Evolutionary conservation across 345 rosid genomes (phyloP), one percentile per base, ranked within the genome.

Genomic region (Erucastrum elatum): DNA sequence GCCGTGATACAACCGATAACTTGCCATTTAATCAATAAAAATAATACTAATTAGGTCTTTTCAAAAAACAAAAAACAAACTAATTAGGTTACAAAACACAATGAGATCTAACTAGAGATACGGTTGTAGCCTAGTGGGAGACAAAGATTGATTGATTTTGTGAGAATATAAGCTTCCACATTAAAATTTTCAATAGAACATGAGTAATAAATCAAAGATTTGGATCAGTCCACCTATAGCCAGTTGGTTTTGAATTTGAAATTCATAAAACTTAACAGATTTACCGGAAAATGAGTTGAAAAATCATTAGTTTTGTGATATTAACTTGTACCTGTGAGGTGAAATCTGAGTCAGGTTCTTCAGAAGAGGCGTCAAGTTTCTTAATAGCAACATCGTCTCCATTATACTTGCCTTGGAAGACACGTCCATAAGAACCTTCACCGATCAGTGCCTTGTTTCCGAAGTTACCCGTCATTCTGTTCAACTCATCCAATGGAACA

Each of bases 361-460:
- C 89, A 2, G 96, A 84, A 56, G 91, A 80, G 72, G 91, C 87
- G 29, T 96, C 99, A 34, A 96, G 89, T 82, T 93, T 93, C 85
- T 96, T 96, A 6, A 96, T 90, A 33, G 98, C 98, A 37, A 84
- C 98, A 41, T 72, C 68, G 63, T 71, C 77, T 8, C 87, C 91
- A n/a, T 83, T 75, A 66, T 89, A 75, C 76, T 84, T 87, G 65
- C 91, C 99, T 44, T 51, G 74, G 77, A 90, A 96, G 75, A 93
- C 99, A 30, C 98, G 90, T 70, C 98, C 98, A 34, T 91, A 96
- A 16, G 99, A 93, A 68, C 98, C 99, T 85, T 96, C 99, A 64
- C 96, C 99, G 0, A 93, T 88, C 85, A 96, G 75, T n/a, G 99
- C 88, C 87, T 93, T 90, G 16, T 84, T 70, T 1, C 95, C 98